Base-by-base conservation (phyloP, 2,329 filamentous ascomycete species). In the Xylaria digitata region DNA sequence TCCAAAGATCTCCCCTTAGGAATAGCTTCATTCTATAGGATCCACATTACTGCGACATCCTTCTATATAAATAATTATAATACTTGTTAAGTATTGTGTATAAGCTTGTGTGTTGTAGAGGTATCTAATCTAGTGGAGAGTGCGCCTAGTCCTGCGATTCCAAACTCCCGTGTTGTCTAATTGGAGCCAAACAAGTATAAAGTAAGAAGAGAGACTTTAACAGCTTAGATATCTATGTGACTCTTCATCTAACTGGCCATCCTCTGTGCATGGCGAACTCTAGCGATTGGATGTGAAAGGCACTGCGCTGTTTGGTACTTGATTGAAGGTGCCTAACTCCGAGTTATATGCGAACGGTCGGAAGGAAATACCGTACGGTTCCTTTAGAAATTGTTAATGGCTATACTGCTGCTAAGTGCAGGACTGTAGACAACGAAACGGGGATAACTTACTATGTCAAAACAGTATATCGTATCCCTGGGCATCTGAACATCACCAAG, bases 321-420 rank as follows among this genome's bases (percentile, higher is more conserved):
- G 61, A 15, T 30, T 48, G 40, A 67, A 67, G 15, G 61, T 65
- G 23, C 57, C 58, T 9, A 48, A 32, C 32, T 62, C 63, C 1
- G 49, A 34, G 30, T 62, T 32, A 32, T 68, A 68, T 19, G 26
- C 40, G 37, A 66, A 68, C 1, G 53, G 48, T 11, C 63, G 45
- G 57, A 59, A 21, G 5, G 62, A 66, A 42, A 68, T 61, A 1
- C 66, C 66, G 15, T 68, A 68, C 45, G 66, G 66, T 40, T 68
- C 57, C 66, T 68, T 19, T n/a, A 17, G 1, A n/a, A 32, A 9
- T 15, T 26, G 26, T 62, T 11, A 61, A n/a, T 23, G 15, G 2
- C 8, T 30, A 17, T 8, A 19, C 42, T 37, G 21, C 42, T 37
- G 4, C 6, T 42, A 3, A 3, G 7, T 0, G 3, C 6, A 26